These are phyloP conservation scores for Hypoxylon sp. DNA, from an alignment of 2,329 filamentous ascomycete genomes.

Conservation along the genomic window DNA sequence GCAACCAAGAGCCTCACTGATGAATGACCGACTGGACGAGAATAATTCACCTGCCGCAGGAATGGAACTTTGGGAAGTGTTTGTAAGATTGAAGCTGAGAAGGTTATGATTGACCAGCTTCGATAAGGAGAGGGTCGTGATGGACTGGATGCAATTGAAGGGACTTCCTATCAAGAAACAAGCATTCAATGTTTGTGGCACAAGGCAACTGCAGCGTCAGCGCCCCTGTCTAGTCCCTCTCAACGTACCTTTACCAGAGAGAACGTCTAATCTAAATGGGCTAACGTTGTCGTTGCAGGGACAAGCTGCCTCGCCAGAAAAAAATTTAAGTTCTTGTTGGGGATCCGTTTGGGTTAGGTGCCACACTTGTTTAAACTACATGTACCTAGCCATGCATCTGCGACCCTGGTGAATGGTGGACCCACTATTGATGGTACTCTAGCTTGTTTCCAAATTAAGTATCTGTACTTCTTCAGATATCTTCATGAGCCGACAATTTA, in stretches of 20 bases:
- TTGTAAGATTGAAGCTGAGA: slow-evolving; percentile 30
- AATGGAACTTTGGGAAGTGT: slow-evolving; percentile 35
- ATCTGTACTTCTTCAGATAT: slow-evolving; percentile 19
- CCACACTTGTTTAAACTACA: slow-evolving; percentile 49
- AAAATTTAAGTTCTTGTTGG: slow-evolving; percentile 56
- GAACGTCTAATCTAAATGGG: slow-evolving; percentile 21
- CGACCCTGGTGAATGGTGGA: slow-evolving; percentile 5
- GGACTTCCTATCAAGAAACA: slow-evolving; percentile 26
- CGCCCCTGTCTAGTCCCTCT: slow-evolving; percentile 21
- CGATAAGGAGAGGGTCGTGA: slow-evolving; percentile 24
- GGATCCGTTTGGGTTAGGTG: slow-evolving; percentile 62
- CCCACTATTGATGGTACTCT: slow-evolving; percentile 31
- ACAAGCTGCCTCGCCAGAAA: slow-evolving; percentile 50
- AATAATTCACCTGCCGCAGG: slow-evolving; percentile 29
- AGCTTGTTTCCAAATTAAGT: slow-evolving; percentile 3
- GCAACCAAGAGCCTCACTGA: slow-evolving; percentile 19
- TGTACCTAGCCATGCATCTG: slow-evolving; percentile 33
- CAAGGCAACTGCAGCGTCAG: slow-evolving; percentile 26
- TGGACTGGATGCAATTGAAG: slow-evolving; percentile 11
- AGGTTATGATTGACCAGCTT: slow-evolving; percentile 30
- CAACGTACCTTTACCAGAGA: slow-evolving; percentile 36
- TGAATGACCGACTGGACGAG: slow-evolving; percentile 24
- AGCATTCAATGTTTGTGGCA: slow-evolving; percentile 26
- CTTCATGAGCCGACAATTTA: slow-evolving; percentile 6
- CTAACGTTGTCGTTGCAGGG: slow-evolving; percentile 28